These are phyloP conservation scores for Amanita polypyramis DNA, from an alignment of 768 basidiomycete species.

Conservation along the genomic window DNA sequence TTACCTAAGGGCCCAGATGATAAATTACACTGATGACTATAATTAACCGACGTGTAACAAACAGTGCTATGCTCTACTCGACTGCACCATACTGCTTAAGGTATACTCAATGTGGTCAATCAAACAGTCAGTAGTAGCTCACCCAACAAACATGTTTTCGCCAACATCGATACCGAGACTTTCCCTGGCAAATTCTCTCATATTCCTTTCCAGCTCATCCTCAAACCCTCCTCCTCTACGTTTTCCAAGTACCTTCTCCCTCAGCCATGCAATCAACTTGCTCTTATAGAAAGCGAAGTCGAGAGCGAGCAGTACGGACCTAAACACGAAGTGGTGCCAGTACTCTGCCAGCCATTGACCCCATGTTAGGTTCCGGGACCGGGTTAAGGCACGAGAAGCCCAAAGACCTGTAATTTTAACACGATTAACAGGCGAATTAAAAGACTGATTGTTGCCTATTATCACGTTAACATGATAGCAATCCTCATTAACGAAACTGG, in stretches of 20 bases:
- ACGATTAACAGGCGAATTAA: conserved; percentile 82
- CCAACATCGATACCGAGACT: conserved; percentile 72
- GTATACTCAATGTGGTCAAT: neutral
- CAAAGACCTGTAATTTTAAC: conserved; percentile 83
- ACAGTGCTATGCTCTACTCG: too few species aligned
- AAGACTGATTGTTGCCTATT: conserved; percentile 69
- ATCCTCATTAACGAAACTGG: neutral
- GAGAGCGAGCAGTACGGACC: conserved; percentile 49
- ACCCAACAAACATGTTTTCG: conserved; percentile 43
- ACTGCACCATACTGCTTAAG: neutral
- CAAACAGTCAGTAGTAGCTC: conserved; percentile 3
- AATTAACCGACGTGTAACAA: too few species aligned
- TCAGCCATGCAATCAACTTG: conserved; percentile 41
- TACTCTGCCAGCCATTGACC: conserved; percentile 37
- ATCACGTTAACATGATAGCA: conserved; percentile 11
- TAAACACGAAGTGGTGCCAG: conserved; percentile 53
- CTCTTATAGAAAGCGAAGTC: conserved; percentile 67
- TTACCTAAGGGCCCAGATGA: too few species aligned
- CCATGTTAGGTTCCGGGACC: conserved; percentile 30
- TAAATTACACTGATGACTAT: too few species aligned
- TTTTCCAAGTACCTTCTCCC: conserved; percentile 23
- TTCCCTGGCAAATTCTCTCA: conserved; percentile 66
- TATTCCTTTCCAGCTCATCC: conserved; percentile 68
- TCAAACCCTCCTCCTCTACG: conserved; percentile 49
- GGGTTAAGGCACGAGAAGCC: conserved; percentile 59